phyloP scores from a whole-genome alignment of 73 alveolate species.

The Tetrahymena elliotti region DNA sequence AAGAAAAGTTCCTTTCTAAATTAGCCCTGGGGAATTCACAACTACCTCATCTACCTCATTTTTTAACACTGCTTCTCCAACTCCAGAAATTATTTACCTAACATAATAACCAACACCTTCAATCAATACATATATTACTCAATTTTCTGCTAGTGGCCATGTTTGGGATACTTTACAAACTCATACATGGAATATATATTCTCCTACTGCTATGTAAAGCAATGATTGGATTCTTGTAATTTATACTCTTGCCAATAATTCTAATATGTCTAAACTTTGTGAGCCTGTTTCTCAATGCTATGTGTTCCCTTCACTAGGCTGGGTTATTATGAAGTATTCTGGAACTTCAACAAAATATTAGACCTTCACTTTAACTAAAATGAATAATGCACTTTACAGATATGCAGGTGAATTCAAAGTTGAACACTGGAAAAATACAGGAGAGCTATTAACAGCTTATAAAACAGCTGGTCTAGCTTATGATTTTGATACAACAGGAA shows the following conservation, averaged over 20 bases:
- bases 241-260: background rate
- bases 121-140: background rate
- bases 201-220: background rate
- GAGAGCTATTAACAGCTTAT: background rate
- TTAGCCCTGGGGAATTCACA: background rate
- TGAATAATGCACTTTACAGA: background rate
- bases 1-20: background rate
- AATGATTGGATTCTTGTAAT: background rate
- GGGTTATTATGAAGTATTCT: background rate
- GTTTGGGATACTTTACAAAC: background rate
- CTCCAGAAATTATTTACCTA: background rate
- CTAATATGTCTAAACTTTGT: background rate
- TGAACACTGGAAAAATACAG: background rate
- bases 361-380: background rate
- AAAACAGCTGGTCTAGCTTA: background rate
- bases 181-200: background rate
- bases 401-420: background rate
- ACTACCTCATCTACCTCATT: background rate
- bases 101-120: background rate
- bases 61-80: background rate
- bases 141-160: background rate
- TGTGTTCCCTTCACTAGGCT: background rate
- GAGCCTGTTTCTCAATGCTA: background rate
- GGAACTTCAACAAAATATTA: background rate
- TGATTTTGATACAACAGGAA: background rate